A percentile compares a stretch with the other conserved stretches of the same genome.
Conservation (phyloP, 1,139 yeast genomes). For the Candida frijolesensis region DNA sequence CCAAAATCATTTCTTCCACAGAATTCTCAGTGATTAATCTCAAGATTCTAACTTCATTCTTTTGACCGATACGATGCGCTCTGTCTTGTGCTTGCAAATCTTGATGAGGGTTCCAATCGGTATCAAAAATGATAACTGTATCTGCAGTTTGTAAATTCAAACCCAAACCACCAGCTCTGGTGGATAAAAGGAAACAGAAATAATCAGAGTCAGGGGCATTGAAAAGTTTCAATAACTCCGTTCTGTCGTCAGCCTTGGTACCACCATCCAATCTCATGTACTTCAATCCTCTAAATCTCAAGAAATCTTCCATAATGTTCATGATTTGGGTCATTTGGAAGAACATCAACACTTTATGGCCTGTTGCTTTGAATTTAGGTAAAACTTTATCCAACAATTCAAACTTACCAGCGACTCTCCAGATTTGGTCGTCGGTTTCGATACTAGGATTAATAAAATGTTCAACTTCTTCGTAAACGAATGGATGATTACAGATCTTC, state of each 20-base stretch:
- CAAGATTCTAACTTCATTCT: slow-evolving; percentile 80
- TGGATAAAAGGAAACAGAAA: slow-evolving; percentile 75
- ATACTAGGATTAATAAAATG: slow-evolving; percentile 75
- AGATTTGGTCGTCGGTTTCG: slow-evolving; percentile 68
- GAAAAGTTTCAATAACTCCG: slow-evolving; percentile 64
- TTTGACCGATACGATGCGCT: slow-evolving; percentile 90
- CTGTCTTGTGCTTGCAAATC: slow-evolving; percentile 91
- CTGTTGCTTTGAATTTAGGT: slow-evolving; percentile 74
- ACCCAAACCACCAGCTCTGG: slow-evolving; percentile 91
- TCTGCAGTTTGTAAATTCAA: slow-evolving; percentile 86
- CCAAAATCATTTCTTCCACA: slow-evolving; percentile 80
- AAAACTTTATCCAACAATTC: slow-evolving; percentile 73
- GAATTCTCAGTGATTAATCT: slow-evolving; percentile 81
- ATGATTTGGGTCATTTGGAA: slow-evolving; percentile 89
- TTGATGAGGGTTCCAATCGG: slow-evolving; percentile 93
- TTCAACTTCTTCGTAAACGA: slow-evolving; percentile 94
- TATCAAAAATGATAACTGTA: slow-evolving; percentile 83
- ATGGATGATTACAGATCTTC: slow-evolving; percentile 96
- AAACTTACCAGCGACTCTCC: slow-evolving; percentile 80
- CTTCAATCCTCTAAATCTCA: slow-evolving; percentile 62
- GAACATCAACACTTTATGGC: slow-evolving; percentile 78
- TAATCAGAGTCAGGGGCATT: slow-evolving; percentile 75
- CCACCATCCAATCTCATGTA: slow-evolving; percentile 82
- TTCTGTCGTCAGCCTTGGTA: slow-evolving; percentile 83
- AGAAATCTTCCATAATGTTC: slow-evolving; percentile 88